Conservation (phyloP, 306 rosid species). For the Castanospermum australe region DNA sequence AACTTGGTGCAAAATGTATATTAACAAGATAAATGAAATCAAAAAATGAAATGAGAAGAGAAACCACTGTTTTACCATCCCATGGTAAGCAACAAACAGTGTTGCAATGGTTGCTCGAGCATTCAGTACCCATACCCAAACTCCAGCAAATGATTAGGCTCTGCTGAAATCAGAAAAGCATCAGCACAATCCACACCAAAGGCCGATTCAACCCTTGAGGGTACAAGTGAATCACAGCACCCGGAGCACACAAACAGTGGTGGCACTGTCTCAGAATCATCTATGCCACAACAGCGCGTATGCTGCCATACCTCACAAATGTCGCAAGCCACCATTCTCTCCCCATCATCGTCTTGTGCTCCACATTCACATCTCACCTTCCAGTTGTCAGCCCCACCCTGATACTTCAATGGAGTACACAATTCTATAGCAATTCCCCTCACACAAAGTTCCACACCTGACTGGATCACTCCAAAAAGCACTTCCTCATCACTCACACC, state of each 20-base stretch:
- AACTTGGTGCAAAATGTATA: not conserved
- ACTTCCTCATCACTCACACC: constrained; percentile 53
- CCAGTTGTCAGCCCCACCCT: constrained; percentile 76
- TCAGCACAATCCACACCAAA: constrained; percentile 33
- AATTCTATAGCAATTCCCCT: constrained; percentile 57
- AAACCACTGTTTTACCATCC: not conserved
- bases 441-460: constrained; percentile 59
- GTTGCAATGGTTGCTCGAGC: not conserved
- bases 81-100: not conserved
- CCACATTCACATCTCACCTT: constrained; percentile 84
- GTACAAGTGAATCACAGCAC: constrained; percentile 55
- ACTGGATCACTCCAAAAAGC: constrained; percentile 61
- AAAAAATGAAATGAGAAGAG: not conserved
- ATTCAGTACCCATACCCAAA: constrained; percentile 37
- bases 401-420: constrained; percentile 50
- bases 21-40: not conserved
- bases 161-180: constrained; percentile 27
- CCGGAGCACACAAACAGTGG: constrained; percentile 72
- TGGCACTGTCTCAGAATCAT: constrained; percentile 63
- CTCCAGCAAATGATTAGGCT: constrained; percentile 31
- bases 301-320: constrained; percentile 92
- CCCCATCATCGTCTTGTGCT: constrained; percentile 86
- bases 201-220: constrained; percentile 38
- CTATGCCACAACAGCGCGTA: constrained; percentile 70
- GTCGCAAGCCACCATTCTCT: constrained; percentile 89